phyloP scores from a whole-genome alignment of 2,329 filamentous ascomycete species.

The Fusarium graminum region DNA sequence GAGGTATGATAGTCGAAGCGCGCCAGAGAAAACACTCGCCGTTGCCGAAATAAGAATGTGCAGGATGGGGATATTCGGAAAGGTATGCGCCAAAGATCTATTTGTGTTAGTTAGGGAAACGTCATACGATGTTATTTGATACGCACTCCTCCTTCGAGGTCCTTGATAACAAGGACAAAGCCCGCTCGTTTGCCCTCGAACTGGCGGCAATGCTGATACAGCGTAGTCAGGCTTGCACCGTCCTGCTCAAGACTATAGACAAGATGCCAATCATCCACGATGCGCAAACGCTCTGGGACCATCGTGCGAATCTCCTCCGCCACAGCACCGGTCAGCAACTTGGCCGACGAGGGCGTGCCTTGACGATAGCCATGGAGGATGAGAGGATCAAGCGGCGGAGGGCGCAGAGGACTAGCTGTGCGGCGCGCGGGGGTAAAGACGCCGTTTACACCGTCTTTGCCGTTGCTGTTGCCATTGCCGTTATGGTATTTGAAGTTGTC shows the following conservation, averaged over 20 bases:
- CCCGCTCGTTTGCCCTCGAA: constrained; percentile 79
- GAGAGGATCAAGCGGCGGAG: constrained; percentile 88
- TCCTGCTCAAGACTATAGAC: constrained; percentile 93
- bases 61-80: constrained; percentile 85
- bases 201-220: constrained; percentile 83
- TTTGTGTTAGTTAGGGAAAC: constrained; percentile 25
- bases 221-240: constrained; percentile 85
- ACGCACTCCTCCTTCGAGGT: constrained; percentile 79
- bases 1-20: constrained; percentile 68
- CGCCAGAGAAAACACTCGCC: constrained; percentile 89
- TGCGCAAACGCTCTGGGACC: constrained; percentile 85
- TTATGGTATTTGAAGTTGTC: constrained; percentile 29
- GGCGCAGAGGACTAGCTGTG: constrained; percentile 82
- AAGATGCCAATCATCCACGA: constrained; percentile 87
- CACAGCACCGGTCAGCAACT: constrained; percentile 77
- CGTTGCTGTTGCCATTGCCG: constrained; percentile 61
- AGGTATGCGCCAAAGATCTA: constrained; percentile 93
- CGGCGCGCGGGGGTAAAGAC: constrained; percentile 68
- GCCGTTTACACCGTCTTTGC: constrained; percentile 67
- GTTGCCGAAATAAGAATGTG: constrained; percentile 90
- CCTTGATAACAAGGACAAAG: constrained; percentile 89
- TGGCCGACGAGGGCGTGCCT: constrained; percentile 69
- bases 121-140: constrained; percentile 27
- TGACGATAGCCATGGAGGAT: constrained; percentile 74
- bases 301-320: constrained; percentile 95